Conservation (phyloP, 2,329 filamentous ascomycete genomes). For the Fusarium brevicatenulatum region DNA sequence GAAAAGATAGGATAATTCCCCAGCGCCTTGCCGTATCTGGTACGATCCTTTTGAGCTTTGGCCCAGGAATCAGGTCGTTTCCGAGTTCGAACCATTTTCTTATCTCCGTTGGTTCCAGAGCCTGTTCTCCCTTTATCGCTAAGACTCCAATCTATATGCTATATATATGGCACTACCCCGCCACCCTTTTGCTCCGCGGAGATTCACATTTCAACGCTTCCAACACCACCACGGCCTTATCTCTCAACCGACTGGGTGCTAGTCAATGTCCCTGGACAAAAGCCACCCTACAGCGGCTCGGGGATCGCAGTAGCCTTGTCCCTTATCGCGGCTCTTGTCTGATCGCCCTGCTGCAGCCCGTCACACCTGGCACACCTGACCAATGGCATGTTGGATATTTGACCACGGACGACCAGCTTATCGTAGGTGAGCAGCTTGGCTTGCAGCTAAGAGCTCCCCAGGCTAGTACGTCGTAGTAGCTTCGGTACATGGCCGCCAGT, state of each 20-base stretch:
- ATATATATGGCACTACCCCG: conserved; percentile 39
- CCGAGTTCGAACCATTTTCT: conserved; percentile 10
- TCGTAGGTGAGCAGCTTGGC: conserved; percentile 39
- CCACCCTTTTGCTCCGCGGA: conserved; percentile 39
- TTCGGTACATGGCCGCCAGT: conserved; percentile 28
- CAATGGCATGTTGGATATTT: conserved; percentile 38
- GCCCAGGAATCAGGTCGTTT: not conserved
- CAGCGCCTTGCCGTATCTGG: conserved; percentile 9
- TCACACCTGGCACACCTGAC: conserved; percentile 16
- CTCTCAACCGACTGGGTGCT: conserved; percentile 30
- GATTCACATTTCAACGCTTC: conserved; percentile 36
- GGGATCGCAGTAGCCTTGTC: conserved; percentile 28
- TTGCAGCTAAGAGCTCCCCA: conserved; percentile 36
- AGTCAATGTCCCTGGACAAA: conserved; percentile 19
- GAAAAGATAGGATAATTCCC: conserved; percentile 24
- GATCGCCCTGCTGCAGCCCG: conserved; percentile 26
- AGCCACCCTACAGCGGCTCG: conserved; percentile 13
- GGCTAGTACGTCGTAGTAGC: conserved; percentile 18
- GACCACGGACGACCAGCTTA: conserved; percentile 35
- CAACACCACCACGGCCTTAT: conserved; percentile 39
- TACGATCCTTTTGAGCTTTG: not conserved
- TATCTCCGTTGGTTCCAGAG: conserved; percentile 24
- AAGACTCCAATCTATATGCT: conserved; percentile 4
- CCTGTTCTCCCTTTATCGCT: conserved; percentile 23
- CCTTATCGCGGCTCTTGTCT: conserved; percentile 29